Percentiles rank a stretch among this genome's conserved stretches.
Conservation (phyloP, 352 stramenopile genomes). For the Albugo laibachii region DNA sequence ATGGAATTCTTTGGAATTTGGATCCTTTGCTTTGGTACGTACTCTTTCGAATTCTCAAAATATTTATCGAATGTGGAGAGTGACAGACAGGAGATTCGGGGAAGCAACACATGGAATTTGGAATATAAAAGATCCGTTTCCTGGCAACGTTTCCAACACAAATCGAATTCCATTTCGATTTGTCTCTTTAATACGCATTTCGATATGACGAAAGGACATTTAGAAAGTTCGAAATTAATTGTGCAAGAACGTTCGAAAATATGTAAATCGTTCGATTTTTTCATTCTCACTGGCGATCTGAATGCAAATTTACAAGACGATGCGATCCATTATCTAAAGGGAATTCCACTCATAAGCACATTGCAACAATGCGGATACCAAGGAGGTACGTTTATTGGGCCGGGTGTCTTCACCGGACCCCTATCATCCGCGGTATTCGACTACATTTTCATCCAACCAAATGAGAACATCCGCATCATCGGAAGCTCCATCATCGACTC, state of each 20-base stretch:
- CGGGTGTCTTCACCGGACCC: conserved; percentile 17
- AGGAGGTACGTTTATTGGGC: conserved; percentile 36
- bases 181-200: conserved; percentile 70
- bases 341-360: conserved; percentile 40
- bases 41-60: neutral
- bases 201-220: conserved; percentile 32
- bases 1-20: conserved; percentile 18
- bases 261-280: conserved; percentile 24
- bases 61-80: conserved; percentile 14
- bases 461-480: conserved; percentile 21
- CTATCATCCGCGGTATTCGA: conserved; percentile 23
- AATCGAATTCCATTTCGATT: conserved; percentile 9
- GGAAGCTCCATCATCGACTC: conserved; percentile 22
- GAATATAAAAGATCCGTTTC: conserved; percentile 37
- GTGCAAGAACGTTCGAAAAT: conserved; percentile 16
- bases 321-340: conserved; percentile 29
- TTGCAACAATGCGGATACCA: conserved; percentile 18
- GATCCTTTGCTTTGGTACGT: conserved; percentile 41
- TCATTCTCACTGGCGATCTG: conserved; percentile 51
- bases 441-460: conserved; percentile 40
- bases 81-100: conserved; percentile 26
- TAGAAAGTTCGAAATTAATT: conserved; percentile 29
- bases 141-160: conserved; percentile 28
- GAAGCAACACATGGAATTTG: conserved; percentile 41
- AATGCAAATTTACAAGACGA: conserved; percentile 19